phyloP scores from a whole-genome alignment of 768 basidiomycete species.

The Podaxis sp. region DNA sequence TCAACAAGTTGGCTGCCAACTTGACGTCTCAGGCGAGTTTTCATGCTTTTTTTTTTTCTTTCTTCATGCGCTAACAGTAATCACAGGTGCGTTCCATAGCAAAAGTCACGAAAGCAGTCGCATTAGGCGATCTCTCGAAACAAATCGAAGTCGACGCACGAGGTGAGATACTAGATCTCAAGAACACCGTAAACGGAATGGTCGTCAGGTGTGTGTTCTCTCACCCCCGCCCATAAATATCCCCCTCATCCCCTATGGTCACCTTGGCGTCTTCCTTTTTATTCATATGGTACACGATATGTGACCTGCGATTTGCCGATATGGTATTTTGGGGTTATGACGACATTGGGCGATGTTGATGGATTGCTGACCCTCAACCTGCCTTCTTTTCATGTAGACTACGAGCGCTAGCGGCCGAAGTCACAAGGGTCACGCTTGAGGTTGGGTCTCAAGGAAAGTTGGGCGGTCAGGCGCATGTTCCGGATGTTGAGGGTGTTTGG shows the following conservation, averaged over 20 bases:
- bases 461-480: slow-evolving; percentile 85
- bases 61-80: background rate
- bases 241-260: background rate
- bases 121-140: slow-evolving; percentile 83
- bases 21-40: slow-evolving; percentile 62
- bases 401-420: slow-evolving; percentile 75
- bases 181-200: slow-evolving; percentile 63
- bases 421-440: slow-evolving; percentile 81
- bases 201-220: slow-evolving; percentile 38
- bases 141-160: slow-evolving; percentile 90
- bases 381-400: slow-evolving; percentile 26
- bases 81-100: slow-evolving; percentile 78
- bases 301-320: background rate
- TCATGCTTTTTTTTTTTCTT: slow-evolving; percentile 6
- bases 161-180: slow-evolving; percentile 88
- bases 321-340: too few species aligned
- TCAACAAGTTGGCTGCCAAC: slow-evolving; percentile 81
- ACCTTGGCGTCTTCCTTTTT: background rate
- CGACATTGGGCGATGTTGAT: slow-evolving; percentile 18
- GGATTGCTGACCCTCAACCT: too few species aligned
- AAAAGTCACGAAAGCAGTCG: slow-evolving; percentile 92
- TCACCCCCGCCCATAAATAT: background rate
- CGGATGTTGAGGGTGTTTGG: slow-evolving; percentile 93
- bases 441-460: slow-evolving; percentile 89
- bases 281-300: background rate